These are phyloP conservation scores for Colletotrichum aenigma DNA, from an alignment of 2,329 filamentous ascomycete genomes.

Conservation along the genomic window DNA sequence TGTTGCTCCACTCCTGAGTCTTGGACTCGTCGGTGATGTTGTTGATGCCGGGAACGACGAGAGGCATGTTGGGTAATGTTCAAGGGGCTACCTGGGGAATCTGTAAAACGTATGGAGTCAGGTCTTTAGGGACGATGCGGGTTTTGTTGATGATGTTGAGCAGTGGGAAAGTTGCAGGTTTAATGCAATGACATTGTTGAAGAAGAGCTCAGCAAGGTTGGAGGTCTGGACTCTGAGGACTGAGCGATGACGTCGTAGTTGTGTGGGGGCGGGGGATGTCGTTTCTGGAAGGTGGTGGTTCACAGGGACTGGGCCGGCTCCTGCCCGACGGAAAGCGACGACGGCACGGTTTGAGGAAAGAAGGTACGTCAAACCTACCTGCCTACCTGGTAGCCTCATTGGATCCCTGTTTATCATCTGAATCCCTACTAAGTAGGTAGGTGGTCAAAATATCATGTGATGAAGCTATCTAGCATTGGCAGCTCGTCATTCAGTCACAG, in stretches of 20 bases:
- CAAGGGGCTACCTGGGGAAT: background rate
- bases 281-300: background rate
- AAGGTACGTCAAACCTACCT: background rate
- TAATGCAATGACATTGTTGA: background rate
- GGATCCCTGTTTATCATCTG: background rate
- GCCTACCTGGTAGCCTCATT: background rate
- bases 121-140: background rate
- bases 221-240: background rate
- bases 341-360: background rate
- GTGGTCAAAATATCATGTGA: background rate
- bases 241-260: constrained; percentile 13
- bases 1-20: constrained; percentile 64
- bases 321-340: background rate
- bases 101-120: background rate
- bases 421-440: background rate
- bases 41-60: constrained; percentile 65
- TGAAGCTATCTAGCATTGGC: background rate
- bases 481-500: background rate
- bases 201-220: background rate
- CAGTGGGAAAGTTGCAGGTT: background rate
- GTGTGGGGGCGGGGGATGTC: constrained; percentile 12
- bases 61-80: constrained; percentile 58
- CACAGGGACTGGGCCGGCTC: background rate
- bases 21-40: constrained; percentile 46
- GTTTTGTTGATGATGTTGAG: too few relatives aligned